Evolutionary conservation across 176 grass and related monocot genomes (phyloP).

Genomic region (Pontederia paniculata): DNA sequence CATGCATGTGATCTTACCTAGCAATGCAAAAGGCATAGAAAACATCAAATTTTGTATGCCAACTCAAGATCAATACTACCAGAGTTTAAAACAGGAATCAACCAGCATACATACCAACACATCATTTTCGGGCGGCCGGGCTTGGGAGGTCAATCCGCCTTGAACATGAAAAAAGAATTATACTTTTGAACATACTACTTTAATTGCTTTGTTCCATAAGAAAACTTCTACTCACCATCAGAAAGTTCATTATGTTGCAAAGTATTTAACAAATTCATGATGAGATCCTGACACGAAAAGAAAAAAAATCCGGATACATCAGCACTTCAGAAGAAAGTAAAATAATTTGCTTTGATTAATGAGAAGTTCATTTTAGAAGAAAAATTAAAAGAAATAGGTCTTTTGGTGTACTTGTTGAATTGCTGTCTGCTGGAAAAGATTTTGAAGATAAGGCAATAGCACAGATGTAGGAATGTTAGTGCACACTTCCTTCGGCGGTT

Average conservation of each 20-base stretch:
- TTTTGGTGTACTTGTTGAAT: slow-evolving; percentile 70
- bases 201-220: slow-evolving; percentile 1
- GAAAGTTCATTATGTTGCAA: slow-evolving; percentile 75
- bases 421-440: slow-evolving; percentile 87
- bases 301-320: neutral
- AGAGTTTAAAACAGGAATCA: neutral
- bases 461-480: slow-evolving; percentile 67
- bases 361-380: no score
- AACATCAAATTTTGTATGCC: neutral
- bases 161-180: slow-evolving; percentile 8
- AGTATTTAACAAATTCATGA: slow-evolving; percentile 64
- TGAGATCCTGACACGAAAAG: slow-evolving; percentile 57
- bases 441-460: slow-evolving; percentile 88
- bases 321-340: slow-evolving; percentile 7
- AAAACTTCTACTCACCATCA: slow-evolving; percentile 44
- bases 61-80: no score
- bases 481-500: slow-evolving; percentile 53
- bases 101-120: neutral
- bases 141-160: neutral
- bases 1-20: no score
- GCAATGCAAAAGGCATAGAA: neutral
- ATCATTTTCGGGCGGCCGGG: neutral
- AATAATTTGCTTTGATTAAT: slow-evolving; percentile 11
- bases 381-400: slow-evolving; percentile 7
- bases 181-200: slow-evolving; percentile 8